phyloP scores from a whole-genome alignment of 2,329 filamentous ascomycete genomes.

The Myriangium duriaei region DNA sequence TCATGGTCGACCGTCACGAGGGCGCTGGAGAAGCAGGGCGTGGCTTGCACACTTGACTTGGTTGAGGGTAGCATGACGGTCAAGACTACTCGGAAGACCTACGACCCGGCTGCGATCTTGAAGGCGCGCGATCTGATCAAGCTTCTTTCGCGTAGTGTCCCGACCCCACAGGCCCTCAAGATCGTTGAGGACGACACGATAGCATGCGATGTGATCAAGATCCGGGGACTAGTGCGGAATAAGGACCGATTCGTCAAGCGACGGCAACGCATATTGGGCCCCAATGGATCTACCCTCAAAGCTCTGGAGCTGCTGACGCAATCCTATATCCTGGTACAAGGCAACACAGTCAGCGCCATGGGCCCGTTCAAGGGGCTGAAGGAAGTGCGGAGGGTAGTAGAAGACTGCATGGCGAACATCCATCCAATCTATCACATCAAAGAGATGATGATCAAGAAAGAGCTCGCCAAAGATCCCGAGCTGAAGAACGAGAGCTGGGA shows the following conservation, averaged over 20 bases:
- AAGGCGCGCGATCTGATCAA: conserved; percentile 93
- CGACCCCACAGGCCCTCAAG: conserved; percentile 82
- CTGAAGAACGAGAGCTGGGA: conserved; percentile 87
- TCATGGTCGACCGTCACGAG: conserved; percentile 86
- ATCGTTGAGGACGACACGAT: conserved; percentile 76
- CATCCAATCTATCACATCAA: conserved; percentile 90
- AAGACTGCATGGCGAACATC: conserved; percentile 94
- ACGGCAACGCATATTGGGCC: conserved; percentile 81
- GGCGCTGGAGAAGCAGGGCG: conserved; percentile 72
- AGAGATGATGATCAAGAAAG: conserved; percentile 85
- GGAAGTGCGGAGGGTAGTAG: conserved; percentile 75
- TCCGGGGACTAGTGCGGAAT: conserved; percentile 76
- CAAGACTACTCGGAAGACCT: conserved; percentile 85
- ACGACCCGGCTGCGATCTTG: conserved; percentile 81
- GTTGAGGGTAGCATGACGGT: conserved; percentile 95
- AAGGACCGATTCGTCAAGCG: conserved; percentile 95
- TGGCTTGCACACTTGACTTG: conserved; percentile 84
- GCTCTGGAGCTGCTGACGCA: conserved; percentile 83
- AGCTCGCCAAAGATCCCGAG: conserved; percentile 78
- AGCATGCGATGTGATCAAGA: conserved; percentile 93
- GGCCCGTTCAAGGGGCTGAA: conserved; percentile 87
- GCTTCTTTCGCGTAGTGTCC: conserved; percentile 78
- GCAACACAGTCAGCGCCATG: conserved; percentile 89
- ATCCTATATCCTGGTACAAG: conserved; percentile 90
- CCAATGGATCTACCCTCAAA: conserved; percentile 83